Conservation (phyloP, 2,329 filamentous ascomycete genomes). For the Lasiodiplodia gonubiensis region DNA sequence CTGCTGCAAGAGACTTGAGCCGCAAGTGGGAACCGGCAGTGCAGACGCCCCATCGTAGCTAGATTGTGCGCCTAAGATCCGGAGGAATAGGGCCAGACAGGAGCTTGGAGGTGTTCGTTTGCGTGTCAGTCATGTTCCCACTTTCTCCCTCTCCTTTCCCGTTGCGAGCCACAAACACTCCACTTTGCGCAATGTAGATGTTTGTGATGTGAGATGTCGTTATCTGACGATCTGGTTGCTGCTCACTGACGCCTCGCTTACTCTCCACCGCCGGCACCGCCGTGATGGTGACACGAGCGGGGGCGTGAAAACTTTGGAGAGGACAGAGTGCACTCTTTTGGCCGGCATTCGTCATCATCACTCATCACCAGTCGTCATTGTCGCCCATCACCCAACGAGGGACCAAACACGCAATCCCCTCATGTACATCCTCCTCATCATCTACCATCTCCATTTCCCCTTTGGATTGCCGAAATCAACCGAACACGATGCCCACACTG, state of each 20-base stretch:
- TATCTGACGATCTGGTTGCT: slow-evolving; percentile 22
- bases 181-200: slow-evolving; percentile 9
- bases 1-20: slow-evolving; percentile 13
- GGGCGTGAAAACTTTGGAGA: not conserved
- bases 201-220: slow-evolving; percentile 23
- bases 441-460: not conserved
- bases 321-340: not conserved
- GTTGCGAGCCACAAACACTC: not conserved
- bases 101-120: slow-evolving; percentile 7
- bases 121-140: slow-evolving; percentile 9
- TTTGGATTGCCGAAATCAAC: not conserved
- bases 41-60: not conserved
- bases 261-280: slow-evolving; percentile 20
- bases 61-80: slow-evolving; percentile 9
- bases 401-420: slow-evolving; percentile 5
- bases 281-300: not conserved
- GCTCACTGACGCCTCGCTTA: not conserved
- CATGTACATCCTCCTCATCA: not conserved
- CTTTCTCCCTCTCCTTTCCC: not conserved
- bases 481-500: slow-evolving; percentile 9
- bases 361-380: slow-evolving; percentile 1
- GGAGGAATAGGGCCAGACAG: not conserved
- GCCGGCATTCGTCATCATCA: slow-evolving; percentile 5
- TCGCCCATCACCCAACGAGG: not conserved
- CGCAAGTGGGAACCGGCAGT: slow-evolving; percentile 18